Evolutionary conservation across 2,329 filamentous ascomycete genomes (phyloP), one percentile per base, ranked within the genome.

Genomic region (Cercospora nicotianae): DNA sequence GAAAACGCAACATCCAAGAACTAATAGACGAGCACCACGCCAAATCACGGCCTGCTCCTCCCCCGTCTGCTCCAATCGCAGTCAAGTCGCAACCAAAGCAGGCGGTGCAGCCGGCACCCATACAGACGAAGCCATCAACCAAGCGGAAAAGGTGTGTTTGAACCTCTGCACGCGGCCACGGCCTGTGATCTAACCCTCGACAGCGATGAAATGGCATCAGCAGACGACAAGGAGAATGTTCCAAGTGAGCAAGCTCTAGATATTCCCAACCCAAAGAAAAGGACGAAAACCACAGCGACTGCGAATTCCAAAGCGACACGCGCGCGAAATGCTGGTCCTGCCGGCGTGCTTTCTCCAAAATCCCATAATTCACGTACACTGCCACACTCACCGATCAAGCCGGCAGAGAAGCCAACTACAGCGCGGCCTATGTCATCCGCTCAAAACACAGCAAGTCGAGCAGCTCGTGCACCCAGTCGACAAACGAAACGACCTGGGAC

Each of bases 1-100:
- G 94, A 68, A 91, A 90, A 76, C 85, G 88, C 69, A 96, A 88
- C 66, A 94, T 99, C 85, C 89, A 89, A 65, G 94, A 97, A 55
- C 84, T 98, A 8, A 78, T 94, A 5, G 82, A 86, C 53, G 86
- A 86, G 70, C 80, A 87, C 72, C 72, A 76, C 18, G 72, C 76
- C 63, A 76, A 72, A 68, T 60, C 71, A 36, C 75, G 71, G 28
- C 74, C 75, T 60, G 69, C 65, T 42, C 70, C 73, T 53, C 62
- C 73, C 23, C 64, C 73, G 36, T 64, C 72, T 28, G 66, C 73
- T 64, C 55, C 72, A 65, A 66, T 65, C 36, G 63, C 33, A 26
- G 10, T 51, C n/a, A 68, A 68, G 57, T 55, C 53, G 51, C 70
- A 66, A 26, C 28, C 33, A 66, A 58, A 64, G 42, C 55, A 68